These are phyloP conservation scores for Solanum hybrid DNA, from an alignment of 305 asterid species.

Conservation along the genomic window DNA sequence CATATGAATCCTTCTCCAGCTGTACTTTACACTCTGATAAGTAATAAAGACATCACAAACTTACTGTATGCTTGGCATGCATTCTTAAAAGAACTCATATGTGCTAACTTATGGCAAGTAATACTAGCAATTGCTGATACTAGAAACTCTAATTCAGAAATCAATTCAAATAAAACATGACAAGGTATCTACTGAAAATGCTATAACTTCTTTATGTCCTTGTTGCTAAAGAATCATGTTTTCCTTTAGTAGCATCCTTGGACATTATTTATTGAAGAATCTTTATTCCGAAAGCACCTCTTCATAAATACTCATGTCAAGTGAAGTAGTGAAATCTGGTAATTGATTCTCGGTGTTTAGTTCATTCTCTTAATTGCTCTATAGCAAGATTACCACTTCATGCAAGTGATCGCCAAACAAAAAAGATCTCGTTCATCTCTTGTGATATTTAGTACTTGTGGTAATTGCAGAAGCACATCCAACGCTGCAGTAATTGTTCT, in stretches of 20 bases:
- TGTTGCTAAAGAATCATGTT: background rate
- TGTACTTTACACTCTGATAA: background rate
- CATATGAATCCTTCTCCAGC: background rate
- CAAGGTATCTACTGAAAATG: background rate
- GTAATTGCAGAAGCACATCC: conserved; percentile 66
- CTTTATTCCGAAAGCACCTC: background rate
- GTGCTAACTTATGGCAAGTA: background rate
- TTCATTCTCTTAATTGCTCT: background rate
- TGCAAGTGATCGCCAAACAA: conserved; percentile 5
- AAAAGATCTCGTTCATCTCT: conserved; percentile 6
- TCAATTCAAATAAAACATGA: too few species aligned
- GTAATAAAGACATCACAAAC: background rate
- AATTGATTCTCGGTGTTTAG: background rate
- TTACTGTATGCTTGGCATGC: background rate
- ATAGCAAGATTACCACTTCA: background rate
- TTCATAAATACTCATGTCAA: background rate
- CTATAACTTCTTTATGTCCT: background rate
- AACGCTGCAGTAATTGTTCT: conserved; percentile 65
- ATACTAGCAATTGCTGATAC: background rate
- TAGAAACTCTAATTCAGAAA: background rate
- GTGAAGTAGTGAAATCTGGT: background rate
- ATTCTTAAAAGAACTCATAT: background rate
- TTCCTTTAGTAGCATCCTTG: background rate
- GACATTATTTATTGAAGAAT: background rate
- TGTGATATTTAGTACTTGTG: conserved; percentile 12